A percentile compares a stretch with the other conserved stretches of the same genome.
Conservation (phyloP, 2,329 filamentous ascomycete genomes). For the Claviceps paspali region DNA sequence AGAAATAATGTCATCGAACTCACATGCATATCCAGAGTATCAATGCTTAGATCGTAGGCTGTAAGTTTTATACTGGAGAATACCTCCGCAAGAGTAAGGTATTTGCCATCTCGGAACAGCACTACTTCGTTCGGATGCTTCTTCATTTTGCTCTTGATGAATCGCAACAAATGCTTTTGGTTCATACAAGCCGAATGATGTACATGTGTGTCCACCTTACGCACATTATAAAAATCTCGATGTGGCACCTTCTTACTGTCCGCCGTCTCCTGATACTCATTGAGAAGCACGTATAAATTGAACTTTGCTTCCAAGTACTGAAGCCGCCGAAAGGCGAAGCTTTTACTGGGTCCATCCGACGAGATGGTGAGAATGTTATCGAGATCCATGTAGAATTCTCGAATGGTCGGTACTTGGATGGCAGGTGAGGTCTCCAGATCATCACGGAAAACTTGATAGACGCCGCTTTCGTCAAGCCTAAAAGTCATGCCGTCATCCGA, state of each 20-base stretch:
- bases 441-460: constrained; percentile 83
- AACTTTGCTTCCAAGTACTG: constrained; percentile 97
- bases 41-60: constrained; percentile 93
- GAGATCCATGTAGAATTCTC: constrained; percentile 91
- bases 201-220: constrained; percentile 97
- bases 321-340: constrained; percentile 84
- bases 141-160: constrained; percentile 99
- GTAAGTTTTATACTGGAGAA: constrained; percentile 96
- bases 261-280: constrained; percentile 95
- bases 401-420: constrained; percentile 74
- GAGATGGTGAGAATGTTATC: constrained; percentile 79
- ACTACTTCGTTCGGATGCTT: constrained; percentile 92
- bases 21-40: constrained; percentile 97
- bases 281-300: constrained; percentile 81
- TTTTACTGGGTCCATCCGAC: constrained; percentile 90
- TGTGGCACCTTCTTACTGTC: constrained; percentile 97
- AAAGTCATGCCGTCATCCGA: constrained; percentile 56
- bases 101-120: constrained; percentile 78
- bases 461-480: constrained; percentile 65
- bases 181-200: constrained; percentile 99
- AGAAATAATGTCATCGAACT: constrained; percentile 14
- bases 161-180: constrained; percentile 92
- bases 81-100: constrained; percentile 80
- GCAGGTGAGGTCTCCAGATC: constrained; percentile 50
- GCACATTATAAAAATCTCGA: constrained; percentile 96